A percentile compares a stretch with the other conserved stretches of the same genome.
Evolutionary conservation across 208 protist species (phyloP).

Genomic region (Endotrypanum monterogeii): DNA sequence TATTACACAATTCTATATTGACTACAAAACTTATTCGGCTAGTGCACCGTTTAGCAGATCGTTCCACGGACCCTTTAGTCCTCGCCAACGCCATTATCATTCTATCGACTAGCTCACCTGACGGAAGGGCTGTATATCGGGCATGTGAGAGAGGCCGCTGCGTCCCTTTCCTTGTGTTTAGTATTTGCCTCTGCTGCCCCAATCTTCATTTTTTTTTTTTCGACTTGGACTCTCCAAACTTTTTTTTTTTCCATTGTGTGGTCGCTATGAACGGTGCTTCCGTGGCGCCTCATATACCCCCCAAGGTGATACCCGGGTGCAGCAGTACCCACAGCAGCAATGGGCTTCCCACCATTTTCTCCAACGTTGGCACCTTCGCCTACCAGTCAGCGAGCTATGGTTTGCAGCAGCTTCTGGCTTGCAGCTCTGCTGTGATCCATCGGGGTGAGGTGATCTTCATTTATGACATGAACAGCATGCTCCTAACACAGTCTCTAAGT

Average conservation of each 20-base stretch:
- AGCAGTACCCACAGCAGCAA: slow-evolving; percentile 26
- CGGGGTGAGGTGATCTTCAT: slow-evolving; percentile 62
- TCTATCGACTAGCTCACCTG: too few species aligned
- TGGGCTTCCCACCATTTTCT: slow-evolving; percentile 32
- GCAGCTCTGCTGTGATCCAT: slow-evolving; percentile 41
- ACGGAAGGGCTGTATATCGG: background rate
- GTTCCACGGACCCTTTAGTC: too few species aligned
- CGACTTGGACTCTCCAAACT: background rate
- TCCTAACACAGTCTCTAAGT: slow-evolving; percentile 74
- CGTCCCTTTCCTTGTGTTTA: background rate
- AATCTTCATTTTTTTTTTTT: background rate
- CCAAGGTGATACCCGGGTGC: slow-evolving; percentile 40
- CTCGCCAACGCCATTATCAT: too few species aligned
- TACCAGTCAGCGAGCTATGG: slow-evolving; percentile 69
- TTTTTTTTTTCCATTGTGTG: background rate
- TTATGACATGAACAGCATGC: slow-evolving; percentile 78
- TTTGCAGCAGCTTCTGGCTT: slow-evolving; percentile 69
- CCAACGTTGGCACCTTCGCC: slow-evolving; percentile 27
- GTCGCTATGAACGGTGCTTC: slow-evolving; percentile 1
- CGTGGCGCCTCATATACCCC: slow-evolving; percentile 11
- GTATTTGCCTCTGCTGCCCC: background rate
- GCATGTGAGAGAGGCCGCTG: background rate
- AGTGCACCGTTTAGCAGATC: too few species aligned
- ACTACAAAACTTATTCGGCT: too few species aligned
- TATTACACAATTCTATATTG: too few species aligned